phyloP scores from a whole-genome alignment of 1,139 yeast genomes.

The Magnusiomyces fungicola region DNA sequence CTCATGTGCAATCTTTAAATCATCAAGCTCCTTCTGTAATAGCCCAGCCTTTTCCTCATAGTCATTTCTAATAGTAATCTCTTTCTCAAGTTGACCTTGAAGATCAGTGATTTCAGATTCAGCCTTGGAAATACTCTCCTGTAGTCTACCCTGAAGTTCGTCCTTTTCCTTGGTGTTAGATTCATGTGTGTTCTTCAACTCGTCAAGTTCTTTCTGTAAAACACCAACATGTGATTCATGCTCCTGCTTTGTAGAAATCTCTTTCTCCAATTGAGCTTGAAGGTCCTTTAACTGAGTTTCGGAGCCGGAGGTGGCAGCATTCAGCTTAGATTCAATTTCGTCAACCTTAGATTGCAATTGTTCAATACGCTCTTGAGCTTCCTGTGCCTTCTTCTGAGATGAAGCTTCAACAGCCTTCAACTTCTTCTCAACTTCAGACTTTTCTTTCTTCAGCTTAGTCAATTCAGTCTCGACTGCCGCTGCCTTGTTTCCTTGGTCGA shows the following conservation, averaged over 20 bases:
- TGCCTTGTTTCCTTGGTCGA: background rate
- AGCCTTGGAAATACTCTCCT: too few species aligned
- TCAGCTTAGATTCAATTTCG: background rate
- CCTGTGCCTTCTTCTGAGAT: background rate
- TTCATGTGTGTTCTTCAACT: background rate
- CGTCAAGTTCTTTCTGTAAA: background rate
- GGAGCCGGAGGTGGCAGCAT: background rate
- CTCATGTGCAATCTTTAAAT: background rate
- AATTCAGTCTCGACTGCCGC: background rate
- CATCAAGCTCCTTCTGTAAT: background rate
- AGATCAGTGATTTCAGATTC: too few species aligned
- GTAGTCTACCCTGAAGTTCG: too few species aligned
- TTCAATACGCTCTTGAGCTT: background rate
- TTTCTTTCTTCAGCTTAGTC: background rate
- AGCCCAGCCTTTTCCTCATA: too few species aligned
- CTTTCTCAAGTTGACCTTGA: too few species aligned
- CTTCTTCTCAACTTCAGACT: background rate
- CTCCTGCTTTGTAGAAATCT: background rate
- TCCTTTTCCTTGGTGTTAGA: background rate
- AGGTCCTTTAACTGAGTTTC: constrained; percentile 36
- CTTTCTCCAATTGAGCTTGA: background rate
- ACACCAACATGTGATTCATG: background rate
- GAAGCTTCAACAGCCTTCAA: background rate
- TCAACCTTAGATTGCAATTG: background rate
- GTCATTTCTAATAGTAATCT: background rate